A percentile compares a stretch with the other conserved stretches of the same genome.
Evolutionary conservation across 1,139 yeast genomes (phyloP).

Genomic region (Kodamaea fungicola): DNA sequence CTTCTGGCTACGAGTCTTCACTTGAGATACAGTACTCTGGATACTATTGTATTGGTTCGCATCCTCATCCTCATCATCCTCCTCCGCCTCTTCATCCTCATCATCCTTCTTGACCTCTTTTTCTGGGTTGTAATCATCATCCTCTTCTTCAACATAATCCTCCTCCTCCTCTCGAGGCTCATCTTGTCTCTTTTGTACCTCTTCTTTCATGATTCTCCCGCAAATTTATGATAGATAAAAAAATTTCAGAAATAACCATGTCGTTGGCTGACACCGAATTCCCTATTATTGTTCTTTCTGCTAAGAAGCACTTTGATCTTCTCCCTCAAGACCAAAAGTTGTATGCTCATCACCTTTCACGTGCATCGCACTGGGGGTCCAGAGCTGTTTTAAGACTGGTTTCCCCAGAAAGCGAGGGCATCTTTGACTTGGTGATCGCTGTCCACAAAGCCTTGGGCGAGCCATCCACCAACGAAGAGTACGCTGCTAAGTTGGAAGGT

Average conservation of each 20-base stretch:
- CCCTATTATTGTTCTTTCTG: constrained; percentile 40
- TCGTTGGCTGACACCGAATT: constrained; percentile 40
- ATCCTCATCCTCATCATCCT: constrained; percentile 16
- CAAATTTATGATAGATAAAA: neutral
- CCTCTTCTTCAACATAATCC: constrained; percentile 58
- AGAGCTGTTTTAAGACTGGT: constrained; percentile 78
- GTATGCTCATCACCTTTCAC: constrained; percentile 79
- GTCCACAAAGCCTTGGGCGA: constrained; percentile 52
- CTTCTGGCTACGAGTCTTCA: constrained; percentile 38
- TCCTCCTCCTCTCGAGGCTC: constrained; percentile 8
- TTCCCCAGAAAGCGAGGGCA: constrained; percentile 76
- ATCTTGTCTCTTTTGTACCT: constrained; percentile 1
- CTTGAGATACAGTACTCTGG: constrained; percentile 29
- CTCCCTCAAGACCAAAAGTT: constrained; percentile 39
- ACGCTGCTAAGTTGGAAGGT: constrained; percentile 27
- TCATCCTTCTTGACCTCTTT: constrained; percentile 17
- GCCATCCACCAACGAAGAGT: constrained; percentile 40
- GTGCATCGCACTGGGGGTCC: constrained; percentile 81
- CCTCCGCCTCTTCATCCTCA: constrained; percentile 22
- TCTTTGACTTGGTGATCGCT: constrained; percentile 62
- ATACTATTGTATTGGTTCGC: constrained; percentile 36
- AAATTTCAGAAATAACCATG: constrained; percentile 1
- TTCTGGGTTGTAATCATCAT: constrained; percentile 60
- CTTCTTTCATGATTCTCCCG: neutral
- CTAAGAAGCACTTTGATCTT: constrained; percentile 43